Evolutionary conservation across 371 early-diverging fungal species (phyloP).

Genomic region (Saksenaea vasiformis): DNA sequence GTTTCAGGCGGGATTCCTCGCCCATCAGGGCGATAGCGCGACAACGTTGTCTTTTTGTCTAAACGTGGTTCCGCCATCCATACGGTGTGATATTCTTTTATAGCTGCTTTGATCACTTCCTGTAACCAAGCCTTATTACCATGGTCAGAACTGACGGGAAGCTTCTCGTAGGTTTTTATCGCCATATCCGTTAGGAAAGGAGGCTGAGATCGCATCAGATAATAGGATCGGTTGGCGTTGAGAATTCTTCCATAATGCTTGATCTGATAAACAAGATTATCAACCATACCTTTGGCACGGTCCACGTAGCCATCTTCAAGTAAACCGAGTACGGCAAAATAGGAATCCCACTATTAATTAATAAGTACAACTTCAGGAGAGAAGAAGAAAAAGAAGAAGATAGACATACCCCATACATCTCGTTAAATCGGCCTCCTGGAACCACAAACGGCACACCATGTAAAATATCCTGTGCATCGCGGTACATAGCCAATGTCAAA

Average conservation of each 20-base stretch:
- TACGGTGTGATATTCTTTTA: conserved; percentile 88
- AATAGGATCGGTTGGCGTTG: conserved; percentile 96
- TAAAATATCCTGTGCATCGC: conserved; percentile 26
- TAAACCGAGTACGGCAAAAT: conserved; percentile 90
- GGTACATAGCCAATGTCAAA: conserved; percentile 72
- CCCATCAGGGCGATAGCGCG: conserved; percentile 84
- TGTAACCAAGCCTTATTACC: conserved; percentile 78
- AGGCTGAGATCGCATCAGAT: conserved; percentile 93
- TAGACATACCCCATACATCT: conserved; percentile 80
- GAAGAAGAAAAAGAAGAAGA: not conserved
- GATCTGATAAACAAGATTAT: conserved; percentile 93
- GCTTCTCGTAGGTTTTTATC: conserved; percentile 64
- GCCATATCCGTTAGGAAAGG: conserved; percentile 96
- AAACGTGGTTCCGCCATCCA: conserved; percentile 85
- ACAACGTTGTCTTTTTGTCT: conserved; percentile 74
- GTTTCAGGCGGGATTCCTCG: conserved; percentile 95
- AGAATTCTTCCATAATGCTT: conserved; percentile 95
- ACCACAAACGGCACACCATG: conserved; percentile 91
- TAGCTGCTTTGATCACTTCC: conserved; percentile 69
- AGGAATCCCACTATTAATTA: conserved; percentile 83
- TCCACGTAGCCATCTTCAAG: conserved; percentile 77
- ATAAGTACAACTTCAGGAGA: no score
- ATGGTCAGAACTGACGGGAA: conserved; percentile 44
- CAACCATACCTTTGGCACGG: conserved; percentile 88
- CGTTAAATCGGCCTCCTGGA: conserved; percentile 96